Conservation (phyloP, 495 filamentous ascomycete species). For the Usnea hakonensis region DNA sequence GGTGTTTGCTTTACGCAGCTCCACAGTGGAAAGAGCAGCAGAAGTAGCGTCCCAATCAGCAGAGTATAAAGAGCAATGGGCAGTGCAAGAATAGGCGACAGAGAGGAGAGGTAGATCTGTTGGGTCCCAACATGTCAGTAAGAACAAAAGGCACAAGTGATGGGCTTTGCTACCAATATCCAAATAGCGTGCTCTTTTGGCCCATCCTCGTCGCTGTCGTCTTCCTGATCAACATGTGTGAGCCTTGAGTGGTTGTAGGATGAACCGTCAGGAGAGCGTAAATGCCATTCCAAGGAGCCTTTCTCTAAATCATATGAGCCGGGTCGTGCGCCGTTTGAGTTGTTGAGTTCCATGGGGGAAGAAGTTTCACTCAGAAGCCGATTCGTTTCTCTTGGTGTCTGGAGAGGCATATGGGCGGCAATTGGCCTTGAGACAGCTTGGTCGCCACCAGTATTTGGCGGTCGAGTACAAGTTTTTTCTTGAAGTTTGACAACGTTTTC, state of each 20-base stretch:
- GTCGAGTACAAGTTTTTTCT: not conserved
- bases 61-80: slow-evolving; percentile 39
- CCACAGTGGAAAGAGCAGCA: slow-evolving; percentile 38
- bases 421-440: not conserved
- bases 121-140: not conserved
- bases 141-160: not conserved
- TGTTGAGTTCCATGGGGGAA: not conserved
- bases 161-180: slow-evolving; percentile 23
- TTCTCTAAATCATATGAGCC: slow-evolving; percentile 3
- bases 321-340: not conserved
- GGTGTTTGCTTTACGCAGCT: slow-evolving; percentile 33
- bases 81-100: slow-evolving; percentile 41
- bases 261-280: not conserved
- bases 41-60: slow-evolving; percentile 35
- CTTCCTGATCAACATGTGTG: slow-evolving; percentile 6
- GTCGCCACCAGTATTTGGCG: not conserved
- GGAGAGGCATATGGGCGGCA: not conserved
- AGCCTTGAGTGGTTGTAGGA: not conserved
- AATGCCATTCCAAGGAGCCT: not conserved
- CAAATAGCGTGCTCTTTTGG: slow-evolving; percentile 25
- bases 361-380: not conserved
- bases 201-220: slow-evolving; percentile 14
- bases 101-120: slow-evolving; percentile 43
- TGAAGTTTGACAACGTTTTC: not conserved
- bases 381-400: not conserved